Evolutionary conservation across 139 green algal genomes (phyloP), one percentile per base, ranked within the genome.

Genomic region (Chlamydomonas sp.): DNA sequence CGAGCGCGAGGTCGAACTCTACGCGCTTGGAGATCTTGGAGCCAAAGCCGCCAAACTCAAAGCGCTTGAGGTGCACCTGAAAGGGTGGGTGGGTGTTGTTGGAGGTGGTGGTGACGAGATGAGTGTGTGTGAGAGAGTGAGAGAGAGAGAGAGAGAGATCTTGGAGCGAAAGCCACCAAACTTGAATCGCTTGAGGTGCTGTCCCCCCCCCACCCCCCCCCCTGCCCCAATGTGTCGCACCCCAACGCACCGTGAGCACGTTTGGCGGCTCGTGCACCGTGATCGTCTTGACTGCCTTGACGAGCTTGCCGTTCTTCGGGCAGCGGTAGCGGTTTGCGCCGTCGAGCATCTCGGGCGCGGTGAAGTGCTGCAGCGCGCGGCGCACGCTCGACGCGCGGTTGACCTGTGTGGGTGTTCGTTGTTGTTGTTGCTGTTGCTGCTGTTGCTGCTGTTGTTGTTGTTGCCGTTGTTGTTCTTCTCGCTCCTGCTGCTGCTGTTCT

Each of bases 281-380:
- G 69, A 96, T 89, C 35, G 79, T 73, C 82, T 97, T 97, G 8
- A 74, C 36, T 22, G 90, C 91, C 4, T 60, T 67, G 54, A 84
- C 79, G 38, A 84, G 75, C 64, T 89, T 89, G 76, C 83, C 79
- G 71, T 95, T 88, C 65, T 85, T 87, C 4, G 90, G 83, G 78
- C 92, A 97, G 39, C 81, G 82, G 84, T 96, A 96, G 75, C 85
- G 87, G 83, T 97, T 97, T 35, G 80, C 68, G 1, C 90, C 91
- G 49, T 96, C 89, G 69, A 97, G 77, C 43, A 82, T 65, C 76
- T 96, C 90, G 20, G 76, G 69, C 5, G 73, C 73, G 0, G 82
- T 94, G 83, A 95, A 96, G 59, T 83, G 76, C 68, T 86, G 66
- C 68, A 96, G 81, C 3, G 87, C 87, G n/a, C 79, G 72, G 20